A percentile compares a stretch with the other conserved stretches of the same genome.
These are phyloP conservation scores for Phytophthora pluvialis DNA, from an alignment of 352 stramenopile genomes.

Conservation along the genomic window DNA sequence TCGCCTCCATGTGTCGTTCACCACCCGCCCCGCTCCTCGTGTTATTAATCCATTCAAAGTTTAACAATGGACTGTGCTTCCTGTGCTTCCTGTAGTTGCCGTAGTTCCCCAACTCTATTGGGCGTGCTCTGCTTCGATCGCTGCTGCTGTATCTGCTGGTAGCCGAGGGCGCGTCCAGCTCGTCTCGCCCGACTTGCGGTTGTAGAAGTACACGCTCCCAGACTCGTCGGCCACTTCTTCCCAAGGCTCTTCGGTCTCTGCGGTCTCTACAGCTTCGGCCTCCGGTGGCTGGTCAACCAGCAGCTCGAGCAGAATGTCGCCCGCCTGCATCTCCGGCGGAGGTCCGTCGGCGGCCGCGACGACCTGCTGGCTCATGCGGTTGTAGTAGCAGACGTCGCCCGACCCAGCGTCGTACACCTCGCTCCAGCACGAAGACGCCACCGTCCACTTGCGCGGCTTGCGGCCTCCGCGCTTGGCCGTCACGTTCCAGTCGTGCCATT, in stretches of 20 bases:
- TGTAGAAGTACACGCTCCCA: conserved; percentile 82
- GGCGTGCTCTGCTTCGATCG: background rate
- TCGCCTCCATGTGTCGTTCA: conserved; percentile 10
- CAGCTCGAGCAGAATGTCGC: conserved; percentile 75
- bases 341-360: conserved; percentile 52
- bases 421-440: conserved; percentile 73
- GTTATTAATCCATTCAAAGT: conserved; percentile 27
- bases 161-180: conserved; percentile 57
- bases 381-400: conserved; percentile 72
- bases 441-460: conserved; percentile 54
- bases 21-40: background rate
- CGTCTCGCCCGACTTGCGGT: conserved; percentile 56
- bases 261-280: background rate
- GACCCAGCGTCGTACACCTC: conserved; percentile 74
- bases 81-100: conserved; percentile 7
- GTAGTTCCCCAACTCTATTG: background rate
- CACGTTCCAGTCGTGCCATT: conserved; percentile 84
- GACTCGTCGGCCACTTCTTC: conserved; percentile 74
- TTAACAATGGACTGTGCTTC: conserved; percentile 17
- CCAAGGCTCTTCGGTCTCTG: conserved; percentile 43
- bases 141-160: background rate
- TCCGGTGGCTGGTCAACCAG: conserved; percentile 39
- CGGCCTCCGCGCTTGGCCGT: conserved; percentile 44
- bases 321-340: conserved; percentile 68
- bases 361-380: conserved; percentile 71